A percentile compares a stretch with the other conserved stretches of the same genome.
Conservation (phyloP, 148 eudicot genomes). For the Rhododendron simsii region DNA sequence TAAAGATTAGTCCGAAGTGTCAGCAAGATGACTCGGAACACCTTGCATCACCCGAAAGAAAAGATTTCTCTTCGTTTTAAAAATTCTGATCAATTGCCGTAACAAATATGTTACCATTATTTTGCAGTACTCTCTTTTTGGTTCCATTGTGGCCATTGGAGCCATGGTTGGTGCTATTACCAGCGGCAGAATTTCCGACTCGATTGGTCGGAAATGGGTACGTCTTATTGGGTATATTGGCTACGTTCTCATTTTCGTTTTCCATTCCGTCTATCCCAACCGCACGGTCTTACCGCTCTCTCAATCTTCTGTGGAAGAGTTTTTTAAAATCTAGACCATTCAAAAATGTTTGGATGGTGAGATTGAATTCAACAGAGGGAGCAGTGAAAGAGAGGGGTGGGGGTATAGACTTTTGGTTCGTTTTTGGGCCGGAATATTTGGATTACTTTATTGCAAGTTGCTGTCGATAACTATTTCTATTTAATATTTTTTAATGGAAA, state of each 20-base stretch:
- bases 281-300: no score
- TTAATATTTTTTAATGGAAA: no score
- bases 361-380: no score
- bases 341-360: no score
- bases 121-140: slow-evolving; percentile 67
- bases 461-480: background rate
- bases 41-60: no score
- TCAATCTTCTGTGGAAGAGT: no score
- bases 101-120: background rate
- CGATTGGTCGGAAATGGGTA: slow-evolving; percentile 75
- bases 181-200: slow-evolving; percentile 66
- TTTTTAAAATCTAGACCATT: no score
- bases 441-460: background rate
- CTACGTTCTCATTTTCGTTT: background rate
- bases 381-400: accelerated
- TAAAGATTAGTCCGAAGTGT: no score
- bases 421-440: no score
- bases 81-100: no score
- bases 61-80: no score
- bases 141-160: slow-evolving; percentile 74
- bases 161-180: slow-evolving; percentile 80
- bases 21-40: background rate
- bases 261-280: accelerated
- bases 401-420: no score
- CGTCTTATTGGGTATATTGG: background rate